Conservation (phyloP, 371 early-diverging fungal species). For the Apophysomyces ossiformis region DNA sequence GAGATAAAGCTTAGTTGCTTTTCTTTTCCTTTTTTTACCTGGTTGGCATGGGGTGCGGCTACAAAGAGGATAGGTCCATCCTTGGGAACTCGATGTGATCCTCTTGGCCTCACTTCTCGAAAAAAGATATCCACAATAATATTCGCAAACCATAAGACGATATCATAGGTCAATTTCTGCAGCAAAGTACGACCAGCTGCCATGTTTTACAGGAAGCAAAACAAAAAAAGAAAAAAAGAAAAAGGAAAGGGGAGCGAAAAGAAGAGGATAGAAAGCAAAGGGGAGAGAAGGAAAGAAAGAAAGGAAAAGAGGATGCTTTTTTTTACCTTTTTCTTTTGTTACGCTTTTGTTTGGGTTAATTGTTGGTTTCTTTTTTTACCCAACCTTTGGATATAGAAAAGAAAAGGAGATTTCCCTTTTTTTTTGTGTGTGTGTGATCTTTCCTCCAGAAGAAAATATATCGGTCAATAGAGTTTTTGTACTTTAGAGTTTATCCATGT, state of each 20-base stretch:
- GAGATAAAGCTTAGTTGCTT: too few species aligned
- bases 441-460: background rate
- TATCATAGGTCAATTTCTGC: conserved; percentile 42
- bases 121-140: conserved; percentile 78
- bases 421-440: too few species aligned
- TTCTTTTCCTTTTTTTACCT: conserved; percentile 38
- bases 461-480: background rate
- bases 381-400: background rate
- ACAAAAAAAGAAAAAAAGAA: conserved; percentile 2
- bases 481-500: background rate
- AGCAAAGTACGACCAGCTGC: background rate
- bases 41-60: conserved; percentile 94
- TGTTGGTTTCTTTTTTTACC: background rate
- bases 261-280: conserved; percentile 9
- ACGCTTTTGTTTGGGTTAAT: too few species aligned
- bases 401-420: background rate
- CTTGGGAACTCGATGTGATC: conserved; percentile 82
- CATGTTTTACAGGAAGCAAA: background rate
- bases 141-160: conserved; percentile 58
- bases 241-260: background rate
- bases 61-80: conserved; percentile 91
- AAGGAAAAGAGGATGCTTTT: background rate
- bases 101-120: conserved; percentile 83
- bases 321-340: background rate
- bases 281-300: background rate